Conservation (phyloP, 1,284 basidiomycete genomes). For the Leccinum subrobustum region DNA sequence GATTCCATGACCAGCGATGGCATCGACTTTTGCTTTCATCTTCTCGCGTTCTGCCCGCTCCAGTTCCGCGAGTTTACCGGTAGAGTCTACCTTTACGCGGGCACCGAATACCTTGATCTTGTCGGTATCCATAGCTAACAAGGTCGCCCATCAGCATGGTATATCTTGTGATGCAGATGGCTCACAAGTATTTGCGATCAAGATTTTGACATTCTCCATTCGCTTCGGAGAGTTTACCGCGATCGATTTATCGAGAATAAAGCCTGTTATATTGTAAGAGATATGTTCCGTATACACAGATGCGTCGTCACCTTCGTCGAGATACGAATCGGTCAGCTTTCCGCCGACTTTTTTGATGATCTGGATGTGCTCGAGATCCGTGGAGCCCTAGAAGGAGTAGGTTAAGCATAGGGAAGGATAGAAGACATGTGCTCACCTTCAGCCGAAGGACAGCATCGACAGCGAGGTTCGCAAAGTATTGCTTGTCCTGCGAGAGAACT, state of each 20-base stretch:
- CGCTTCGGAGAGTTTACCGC: conserved; percentile 94
- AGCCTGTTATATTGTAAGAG: conserved; percentile 54
- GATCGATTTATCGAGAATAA: conserved; percentile 97
- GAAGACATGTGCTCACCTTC: conserved; percentile 52
- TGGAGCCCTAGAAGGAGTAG: conserved; percentile 67
- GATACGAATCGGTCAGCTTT: conserved; percentile 97
- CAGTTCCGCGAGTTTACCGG: conserved; percentile 95
- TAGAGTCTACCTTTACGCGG: conserved; percentile 92
- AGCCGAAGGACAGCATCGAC: conserved; percentile 95
- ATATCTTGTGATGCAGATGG: conserved; percentile 10
- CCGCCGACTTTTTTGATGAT: conserved; percentile 99
- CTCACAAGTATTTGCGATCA: conserved; percentile 96
- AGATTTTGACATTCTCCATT: conserved; percentile 92
- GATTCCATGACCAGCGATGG: conserved; percentile 94
- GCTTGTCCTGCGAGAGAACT: conserved; percentile 95
- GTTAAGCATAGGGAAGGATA: conserved; percentile 1
- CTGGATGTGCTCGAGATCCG: conserved; percentile 98
- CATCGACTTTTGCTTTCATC: conserved; percentile 98
- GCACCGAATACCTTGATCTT: conserved; percentile 99
- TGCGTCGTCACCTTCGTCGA: conserved; percentile 77
- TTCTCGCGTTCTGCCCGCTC: conserved; percentile 98
- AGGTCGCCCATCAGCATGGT: not conserved
- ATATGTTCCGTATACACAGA: not conserved
- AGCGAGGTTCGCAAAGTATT: conserved; percentile 98
- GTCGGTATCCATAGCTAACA: conserved; percentile 96